These are phyloP conservation scores for Podaxis sp. DNA, from an alignment of 768 basidiomycete species.

Conservation along the genomic window DNA sequence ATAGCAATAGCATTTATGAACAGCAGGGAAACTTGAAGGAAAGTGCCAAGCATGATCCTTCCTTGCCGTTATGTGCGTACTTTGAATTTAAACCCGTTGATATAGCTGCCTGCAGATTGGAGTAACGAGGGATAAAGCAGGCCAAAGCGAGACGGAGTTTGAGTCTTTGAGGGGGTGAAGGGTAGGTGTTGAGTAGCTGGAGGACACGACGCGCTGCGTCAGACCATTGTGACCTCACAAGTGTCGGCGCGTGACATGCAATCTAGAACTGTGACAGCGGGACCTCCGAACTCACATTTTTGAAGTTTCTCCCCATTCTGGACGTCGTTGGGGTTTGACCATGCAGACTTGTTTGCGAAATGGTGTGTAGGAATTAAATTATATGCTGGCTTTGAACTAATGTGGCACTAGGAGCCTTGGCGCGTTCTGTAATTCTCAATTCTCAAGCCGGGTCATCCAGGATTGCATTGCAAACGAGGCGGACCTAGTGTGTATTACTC, in stretches of 20 bases:
- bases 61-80: neutral
- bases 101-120: conserved; percentile 10
- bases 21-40: conserved; percentile 84
- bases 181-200: conserved; percentile 1
- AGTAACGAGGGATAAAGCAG: neutral
- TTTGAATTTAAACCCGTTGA: neutral
- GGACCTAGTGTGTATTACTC: conserved; percentile 16
- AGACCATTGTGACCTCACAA: neutral
- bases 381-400: neutral
- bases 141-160: neutral
- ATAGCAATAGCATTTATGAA: conserved; percentile 94
- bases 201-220: conserved; percentile 6
- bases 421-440: conserved; percentile 12
- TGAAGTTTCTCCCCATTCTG: neutral
- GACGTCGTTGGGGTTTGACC: conserved; percentile 13
- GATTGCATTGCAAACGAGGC: neutral
- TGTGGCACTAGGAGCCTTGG: conserved; percentile 23
- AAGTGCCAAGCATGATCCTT: conserved; percentile 55
- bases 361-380: conserved; percentile 18
- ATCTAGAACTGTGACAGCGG: conserved; percentile 5
- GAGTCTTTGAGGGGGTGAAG: neutral
- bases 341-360: conserved; percentile 30
- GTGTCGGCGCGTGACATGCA: conserved; percentile 6
- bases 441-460: neutral
- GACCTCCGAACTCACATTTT: neutral